Evolutionary conservation across 176 grass and related monocot genomes (phyloP).

Genomic region (Urochloa ruziziensis): DNA sequence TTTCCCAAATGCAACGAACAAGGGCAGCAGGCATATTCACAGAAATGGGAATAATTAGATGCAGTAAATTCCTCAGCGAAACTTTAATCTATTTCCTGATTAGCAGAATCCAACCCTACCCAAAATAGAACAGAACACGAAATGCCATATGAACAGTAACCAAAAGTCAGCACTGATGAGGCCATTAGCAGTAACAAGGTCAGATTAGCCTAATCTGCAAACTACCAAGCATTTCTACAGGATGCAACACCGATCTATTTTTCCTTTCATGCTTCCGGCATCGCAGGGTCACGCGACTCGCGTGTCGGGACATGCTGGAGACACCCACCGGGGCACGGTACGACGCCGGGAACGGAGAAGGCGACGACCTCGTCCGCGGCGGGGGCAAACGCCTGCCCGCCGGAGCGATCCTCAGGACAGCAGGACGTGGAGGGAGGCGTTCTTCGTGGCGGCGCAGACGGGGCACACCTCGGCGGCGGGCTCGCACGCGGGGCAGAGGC

Average conservation of each 20-base stretch:
- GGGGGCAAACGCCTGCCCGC: background rate
- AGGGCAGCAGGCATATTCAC: too few species aligned
- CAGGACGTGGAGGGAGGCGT: slow-evolving; percentile 54
- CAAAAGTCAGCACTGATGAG: background rate
- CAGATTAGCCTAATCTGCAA: background rate
- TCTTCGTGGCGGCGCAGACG: slow-evolving; percentile 42
- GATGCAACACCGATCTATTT: background rate
- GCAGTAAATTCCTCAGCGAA: too few species aligned
- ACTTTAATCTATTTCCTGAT: background rate
- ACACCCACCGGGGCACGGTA: background rate
- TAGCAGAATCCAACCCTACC: background rate
- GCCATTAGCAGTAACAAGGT: background rate
- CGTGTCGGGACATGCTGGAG: background rate
- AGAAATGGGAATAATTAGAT: too few species aligned
- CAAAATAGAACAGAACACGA: background rate
- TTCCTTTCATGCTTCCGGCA: background rate
- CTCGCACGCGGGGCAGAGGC: slow-evolving; percentile 54
- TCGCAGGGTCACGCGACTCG: background rate
- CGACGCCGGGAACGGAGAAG: too few species aligned
- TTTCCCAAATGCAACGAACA: too few species aligned
- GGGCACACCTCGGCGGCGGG: slow-evolving; percentile 36
- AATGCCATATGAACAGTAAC: background rate
- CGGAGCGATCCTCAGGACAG: slow-evolving; percentile 12
- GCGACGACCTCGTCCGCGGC: too few species aligned
- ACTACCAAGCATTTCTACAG: background rate